Conservation (phyloP, 768 basidiomycete species). For the Leccinum olivaceopallidum region DNA sequence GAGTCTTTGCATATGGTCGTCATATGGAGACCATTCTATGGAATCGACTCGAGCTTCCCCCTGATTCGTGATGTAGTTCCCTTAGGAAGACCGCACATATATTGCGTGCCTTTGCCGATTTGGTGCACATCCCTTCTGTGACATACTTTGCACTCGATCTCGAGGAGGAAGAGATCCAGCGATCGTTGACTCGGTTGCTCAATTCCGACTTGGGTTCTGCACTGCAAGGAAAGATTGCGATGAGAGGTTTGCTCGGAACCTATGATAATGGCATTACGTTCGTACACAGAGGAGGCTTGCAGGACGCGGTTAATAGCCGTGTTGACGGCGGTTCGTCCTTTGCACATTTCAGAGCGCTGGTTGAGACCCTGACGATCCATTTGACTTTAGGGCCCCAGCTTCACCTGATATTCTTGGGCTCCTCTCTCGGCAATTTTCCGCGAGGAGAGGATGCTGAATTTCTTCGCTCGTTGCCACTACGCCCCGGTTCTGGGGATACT, state of each 20-base stretch:
- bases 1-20: slow-evolving; percentile 31
- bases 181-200: slow-evolving; percentile 70
- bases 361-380: slow-evolving; percentile 31
- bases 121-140: slow-evolving; percentile 54
- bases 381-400: slow-evolving; percentile 47
- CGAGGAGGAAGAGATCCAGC: slow-evolving; percentile 80
- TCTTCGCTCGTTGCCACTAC: slow-evolving; percentile 75
- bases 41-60: not conserved
- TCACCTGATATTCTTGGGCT: slow-evolving; percentile 90
- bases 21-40: not conserved
- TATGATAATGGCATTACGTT: slow-evolving; percentile 88
- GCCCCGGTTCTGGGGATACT: slow-evolving; percentile 74
- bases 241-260: slow-evolving; percentile 91
- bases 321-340: not conserved
- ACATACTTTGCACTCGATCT: slow-evolving; percentile 94
- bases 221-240: slow-evolving; percentile 70
- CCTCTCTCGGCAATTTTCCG: slow-evolving; percentile 87
- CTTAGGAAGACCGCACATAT: slow-evolving; percentile 89
- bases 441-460: slow-evolving; percentile 70
- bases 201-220: slow-evolving; percentile 59
- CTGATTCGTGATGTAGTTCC: slow-evolving; percentile 48
- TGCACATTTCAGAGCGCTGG: slow-evolving; percentile 13
- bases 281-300: slow-evolving; percentile 47
- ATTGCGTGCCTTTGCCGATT: slow-evolving; percentile 64
- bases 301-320: not conserved